Conservation (phyloP, 768 basidiomycete genomes). For the Termitomyces sp. region DNA sequence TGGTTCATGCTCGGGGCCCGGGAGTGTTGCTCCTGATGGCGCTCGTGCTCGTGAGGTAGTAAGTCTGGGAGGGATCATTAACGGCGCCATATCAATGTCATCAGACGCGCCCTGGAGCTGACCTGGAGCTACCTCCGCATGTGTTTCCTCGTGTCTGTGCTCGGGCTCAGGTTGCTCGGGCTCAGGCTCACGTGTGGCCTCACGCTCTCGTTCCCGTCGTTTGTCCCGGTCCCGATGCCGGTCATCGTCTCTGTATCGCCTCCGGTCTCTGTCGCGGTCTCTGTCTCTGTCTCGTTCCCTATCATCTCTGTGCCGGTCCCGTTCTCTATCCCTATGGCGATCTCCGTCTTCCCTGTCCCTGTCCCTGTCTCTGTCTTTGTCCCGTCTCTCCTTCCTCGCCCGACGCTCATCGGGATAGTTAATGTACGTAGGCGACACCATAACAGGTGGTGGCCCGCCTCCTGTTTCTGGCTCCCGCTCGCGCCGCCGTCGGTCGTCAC, state of each 20-base stretch:
- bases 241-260: slow-evolving; percentile 2
- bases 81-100: slow-evolving; percentile 20
- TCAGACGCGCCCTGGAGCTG: slow-evolving; percentile 16
- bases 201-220: slow-evolving; percentile 11
- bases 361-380: not conserved
- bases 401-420: slow-evolving; percentile 9
- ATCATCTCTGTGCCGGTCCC: slow-evolving; percentile 14
- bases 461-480: slow-evolving; percentile 10
- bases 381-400: not conserved
- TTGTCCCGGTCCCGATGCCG: slow-evolving; percentile 2
- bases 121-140: slow-evolving; percentile 12
- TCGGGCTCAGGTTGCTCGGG: slow-evolving; percentile 13
- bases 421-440: slow-evolving; percentile 12
- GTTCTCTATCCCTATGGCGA: slow-evolving; percentile 5
- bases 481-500: not conserved
- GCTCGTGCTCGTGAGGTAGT: not conserved
- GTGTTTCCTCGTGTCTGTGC: not conserved
- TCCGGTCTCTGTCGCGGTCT: slow-evolving; percentile 4
- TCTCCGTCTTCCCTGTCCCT: not conserved
- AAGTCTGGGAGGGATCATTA: slow-evolving; percentile 21
- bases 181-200: not conserved
- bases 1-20: slow-evolving; percentile 11
- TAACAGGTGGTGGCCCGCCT: not conserved
- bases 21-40: not conserved
- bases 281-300: slow-evolving; percentile 4